phyloP scores from a whole-genome alignment of 208 protist species.

The Acanthamoeba sp. region DNA sequence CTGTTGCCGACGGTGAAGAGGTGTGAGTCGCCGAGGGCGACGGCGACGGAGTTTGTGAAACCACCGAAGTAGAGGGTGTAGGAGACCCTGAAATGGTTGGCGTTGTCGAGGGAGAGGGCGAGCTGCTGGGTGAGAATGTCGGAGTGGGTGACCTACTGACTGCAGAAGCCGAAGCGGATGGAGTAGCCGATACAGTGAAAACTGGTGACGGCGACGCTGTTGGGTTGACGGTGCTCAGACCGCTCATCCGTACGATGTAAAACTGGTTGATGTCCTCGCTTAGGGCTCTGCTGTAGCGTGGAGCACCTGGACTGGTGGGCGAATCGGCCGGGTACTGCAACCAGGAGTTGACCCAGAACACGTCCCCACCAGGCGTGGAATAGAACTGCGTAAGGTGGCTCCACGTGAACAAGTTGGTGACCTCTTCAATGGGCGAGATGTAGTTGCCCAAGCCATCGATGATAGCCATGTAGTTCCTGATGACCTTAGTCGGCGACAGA shows the following conservation, averaged over 20 bases:
- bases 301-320: neutral
- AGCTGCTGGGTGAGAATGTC: neutral
- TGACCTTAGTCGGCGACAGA: neutral
- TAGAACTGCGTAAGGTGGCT: neutral
- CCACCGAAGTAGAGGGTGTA: too few species aligned
- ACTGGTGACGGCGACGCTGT: neutral
- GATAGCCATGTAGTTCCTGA: slow-evolving; percentile 24
- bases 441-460: slow-evolving; percentile 30
- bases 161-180: neutral
- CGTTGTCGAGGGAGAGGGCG: neutral
- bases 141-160: neutral
- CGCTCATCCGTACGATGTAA: neutral
- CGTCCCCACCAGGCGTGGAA: neutral
- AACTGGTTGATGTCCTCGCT: neutral
- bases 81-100: too few species aligned
- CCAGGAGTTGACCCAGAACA: slow-evolving; percentile 49
- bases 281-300: neutral
- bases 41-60: too few species aligned
- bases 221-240: neutral
- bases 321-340: neutral
- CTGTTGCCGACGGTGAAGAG: neutral
- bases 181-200: neutral
- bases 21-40: neutral
- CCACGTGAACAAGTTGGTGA: slow-evolving; percentile 2
- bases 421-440: neutral